Conservation (phyloP, 768 basidiomycete species). For the Lactifluus piperatus region DNA sequence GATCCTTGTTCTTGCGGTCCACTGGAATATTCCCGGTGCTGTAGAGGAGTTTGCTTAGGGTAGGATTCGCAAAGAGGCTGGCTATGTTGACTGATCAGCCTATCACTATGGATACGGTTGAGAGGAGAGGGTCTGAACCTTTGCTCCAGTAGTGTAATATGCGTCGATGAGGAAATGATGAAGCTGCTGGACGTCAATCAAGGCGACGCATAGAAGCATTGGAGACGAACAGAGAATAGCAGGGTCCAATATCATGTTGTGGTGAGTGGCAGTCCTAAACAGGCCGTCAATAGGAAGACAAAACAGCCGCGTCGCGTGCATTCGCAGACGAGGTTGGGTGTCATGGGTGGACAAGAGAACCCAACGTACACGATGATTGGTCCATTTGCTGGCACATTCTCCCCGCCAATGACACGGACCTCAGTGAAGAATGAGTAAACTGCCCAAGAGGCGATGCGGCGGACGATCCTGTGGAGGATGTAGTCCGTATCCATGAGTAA, state of each 20-base stretch:
- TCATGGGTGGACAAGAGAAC: background rate
- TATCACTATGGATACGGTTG: slow-evolving; percentile 14
- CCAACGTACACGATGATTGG: slow-evolving; percentile 81
- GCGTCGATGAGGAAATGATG: slow-evolving; percentile 71
- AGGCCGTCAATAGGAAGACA: slow-evolving; percentile 4
- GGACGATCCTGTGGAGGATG: slow-evolving; percentile 60
- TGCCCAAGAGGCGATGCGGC: slow-evolving; percentile 61
- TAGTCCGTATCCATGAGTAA: slow-evolving; percentile 29
- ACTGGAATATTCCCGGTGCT: slow-evolving; percentile 98
- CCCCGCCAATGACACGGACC: slow-evolving; percentile 76
- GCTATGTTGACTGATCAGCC: slow-evolving; percentile 28
- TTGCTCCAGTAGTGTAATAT: slow-evolving; percentile 94
- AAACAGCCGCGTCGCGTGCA: background rate
- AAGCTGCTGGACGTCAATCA: slow-evolving; percentile 40
- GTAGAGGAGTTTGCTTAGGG: slow-evolving; percentile 61
- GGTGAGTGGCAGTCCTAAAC: slow-evolving; percentile 71
- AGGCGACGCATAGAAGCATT: slow-evolving; percentile 17
- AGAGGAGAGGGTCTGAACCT: slow-evolving; percentile 36
- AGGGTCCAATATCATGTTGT: slow-evolving; percentile 95
- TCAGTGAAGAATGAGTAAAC: slow-evolving; percentile 84
- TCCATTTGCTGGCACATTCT: slow-evolving; percentile 80
- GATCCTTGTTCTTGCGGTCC: slow-evolving; percentile 89
- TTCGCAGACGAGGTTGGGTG: background rate
- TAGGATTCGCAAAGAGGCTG: slow-evolving; percentile 72
- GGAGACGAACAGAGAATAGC: slow-evolving; percentile 60